Conservation (phyloP, 2,329 filamentous ascomycete genomes). For the Boeremia exigua region DNA sequence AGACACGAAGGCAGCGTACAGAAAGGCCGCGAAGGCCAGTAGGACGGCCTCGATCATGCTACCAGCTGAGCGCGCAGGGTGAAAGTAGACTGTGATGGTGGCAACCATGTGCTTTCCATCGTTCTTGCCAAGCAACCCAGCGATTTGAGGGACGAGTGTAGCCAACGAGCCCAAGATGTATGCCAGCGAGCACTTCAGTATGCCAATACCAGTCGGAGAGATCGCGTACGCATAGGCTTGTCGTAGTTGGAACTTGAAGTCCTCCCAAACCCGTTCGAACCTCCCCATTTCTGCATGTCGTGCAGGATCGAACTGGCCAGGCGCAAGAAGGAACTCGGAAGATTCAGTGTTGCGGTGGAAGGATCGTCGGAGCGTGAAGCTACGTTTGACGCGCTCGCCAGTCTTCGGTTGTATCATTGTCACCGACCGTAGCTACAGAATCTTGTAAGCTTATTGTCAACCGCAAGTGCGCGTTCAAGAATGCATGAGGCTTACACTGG, state of each 20-base stretch:
- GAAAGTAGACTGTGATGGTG: constrained; percentile 93
- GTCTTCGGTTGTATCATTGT: constrained; percentile 87
- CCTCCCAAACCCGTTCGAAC: constrained; percentile 43
- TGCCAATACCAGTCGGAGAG: constrained; percentile 77
- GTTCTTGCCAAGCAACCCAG: constrained; percentile 76
- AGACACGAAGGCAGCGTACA: constrained; percentile 77
- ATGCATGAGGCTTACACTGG: constrained; percentile 39
- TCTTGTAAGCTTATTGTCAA: constrained; percentile 26
- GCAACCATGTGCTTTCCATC: constrained; percentile 95
- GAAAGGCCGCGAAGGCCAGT: constrained; percentile 77
- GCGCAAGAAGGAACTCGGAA: constrained; percentile 50
- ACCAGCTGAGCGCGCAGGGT: constrained; percentile 83
- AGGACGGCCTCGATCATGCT: constrained; percentile 88
- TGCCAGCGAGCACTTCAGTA: constrained; percentile 89
- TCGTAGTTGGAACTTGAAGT: constrained; percentile 35
- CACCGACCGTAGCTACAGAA: constrained; percentile 72
- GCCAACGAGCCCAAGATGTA: constrained; percentile 86
- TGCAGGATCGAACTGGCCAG: constrained; percentile 35
- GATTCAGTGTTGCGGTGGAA: constrained; percentile 52
- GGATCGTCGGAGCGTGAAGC: constrained; percentile 72
- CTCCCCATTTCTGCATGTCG: constrained; percentile 40
- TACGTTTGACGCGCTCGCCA: constrained; percentile 80
- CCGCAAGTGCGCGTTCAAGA: neutral
- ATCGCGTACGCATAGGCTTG: constrained; percentile 65
- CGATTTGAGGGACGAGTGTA: constrained; percentile 78